Evolutionary conservation across 1,284 basidiomycete genomes (phyloP).

Genomic region (Meira nashicola): DNA sequence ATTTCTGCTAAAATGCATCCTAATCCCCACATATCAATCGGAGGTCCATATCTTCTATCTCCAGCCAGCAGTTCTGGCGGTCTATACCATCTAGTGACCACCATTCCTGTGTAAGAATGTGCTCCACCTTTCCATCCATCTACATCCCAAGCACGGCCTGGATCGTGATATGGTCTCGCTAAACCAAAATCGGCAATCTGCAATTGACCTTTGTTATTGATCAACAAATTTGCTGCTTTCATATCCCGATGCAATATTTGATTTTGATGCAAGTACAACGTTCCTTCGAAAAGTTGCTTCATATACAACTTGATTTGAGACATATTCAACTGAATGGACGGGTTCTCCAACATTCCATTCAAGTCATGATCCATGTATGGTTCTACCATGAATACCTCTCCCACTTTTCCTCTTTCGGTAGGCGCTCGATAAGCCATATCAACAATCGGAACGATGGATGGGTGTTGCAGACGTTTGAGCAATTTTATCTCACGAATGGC

Average conservation of each 20-base stretch:
- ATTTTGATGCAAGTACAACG: slow-evolving; percentile 93
- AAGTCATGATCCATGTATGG: slow-evolving; percentile 99
- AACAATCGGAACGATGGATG: slow-evolving; percentile 77
- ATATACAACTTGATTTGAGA: slow-evolving; percentile 85
- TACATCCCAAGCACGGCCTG: slow-evolving; percentile 24
- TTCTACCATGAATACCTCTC: slow-evolving; percentile 88
- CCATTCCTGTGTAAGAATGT: slow-evolving; percentile 83
- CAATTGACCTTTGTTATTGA: slow-evolving; percentile 63
- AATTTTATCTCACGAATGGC: slow-evolving; percentile 98
- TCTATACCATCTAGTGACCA: slow-evolving; percentile 98
- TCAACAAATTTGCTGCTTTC: slow-evolving; percentile 95
- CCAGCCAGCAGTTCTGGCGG: slow-evolving; percentile 91
- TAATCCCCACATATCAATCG: slow-evolving; percentile 98
- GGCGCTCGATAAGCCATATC: slow-evolving; percentile 70
- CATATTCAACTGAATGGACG: slow-evolving; percentile 53
- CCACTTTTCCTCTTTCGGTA: slow-evolving; percentile 54
- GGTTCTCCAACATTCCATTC: slow-evolving; percentile 77
- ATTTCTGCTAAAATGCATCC: slow-evolving; percentile 96
- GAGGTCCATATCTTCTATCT: slow-evolving; percentile 78
- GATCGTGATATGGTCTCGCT: slow-evolving; percentile 61
- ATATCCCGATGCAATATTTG: slow-evolving; percentile 95
- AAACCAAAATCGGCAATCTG: slow-evolving; percentile 89
- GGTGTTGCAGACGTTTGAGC: slow-evolving; percentile 79
- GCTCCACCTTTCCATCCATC: slow-evolving; percentile 38
- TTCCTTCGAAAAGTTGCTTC: slow-evolving; percentile 88